phyloP scores from a whole-genome alignment of 495 filamentous ascomycete genomes.

The Chlorociboria aeruginascens region DNA sequence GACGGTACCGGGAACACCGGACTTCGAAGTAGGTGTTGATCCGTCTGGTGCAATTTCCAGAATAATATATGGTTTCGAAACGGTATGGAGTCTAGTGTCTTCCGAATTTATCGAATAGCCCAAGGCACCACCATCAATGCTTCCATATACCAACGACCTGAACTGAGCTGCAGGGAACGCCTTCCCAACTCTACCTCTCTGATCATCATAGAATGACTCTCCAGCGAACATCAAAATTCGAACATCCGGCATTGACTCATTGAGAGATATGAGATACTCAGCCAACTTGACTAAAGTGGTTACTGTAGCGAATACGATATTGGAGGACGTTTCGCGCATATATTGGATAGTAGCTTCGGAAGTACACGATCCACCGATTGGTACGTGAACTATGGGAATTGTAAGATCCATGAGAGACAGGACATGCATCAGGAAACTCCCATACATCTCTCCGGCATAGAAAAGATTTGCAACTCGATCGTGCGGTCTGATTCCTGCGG shows the following conservation, averaged over 20 bases:
- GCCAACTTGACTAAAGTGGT: neutral
- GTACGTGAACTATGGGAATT: neutral
- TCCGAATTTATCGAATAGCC: neutral
- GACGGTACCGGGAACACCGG: neutral
- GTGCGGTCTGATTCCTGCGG: neutral
- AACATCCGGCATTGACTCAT: neutral
- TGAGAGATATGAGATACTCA: neutral
- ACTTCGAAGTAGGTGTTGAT: neutral
- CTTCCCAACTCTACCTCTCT: neutral
- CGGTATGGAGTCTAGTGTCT: neutral
- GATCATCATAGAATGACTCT: slow-evolving; percentile 1
- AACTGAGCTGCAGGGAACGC: neutral
- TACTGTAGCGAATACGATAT: neutral
- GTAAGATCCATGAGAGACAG: neutral
- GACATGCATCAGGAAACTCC: neutral
- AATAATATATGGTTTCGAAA: neutral
- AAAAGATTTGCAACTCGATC: slow-evolving; percentile 1
- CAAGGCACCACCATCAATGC: neutral
- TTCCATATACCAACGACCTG: slow-evolving; percentile 1
- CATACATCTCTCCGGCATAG: neutral
- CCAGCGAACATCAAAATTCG: neutral
- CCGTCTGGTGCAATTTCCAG: neutral
- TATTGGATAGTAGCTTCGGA: neutral
- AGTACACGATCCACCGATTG: neutral
- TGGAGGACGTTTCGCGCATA: neutral